Conservation (phyloP, 805 yeast species). For the Torulaspora maleeae region DNA sequence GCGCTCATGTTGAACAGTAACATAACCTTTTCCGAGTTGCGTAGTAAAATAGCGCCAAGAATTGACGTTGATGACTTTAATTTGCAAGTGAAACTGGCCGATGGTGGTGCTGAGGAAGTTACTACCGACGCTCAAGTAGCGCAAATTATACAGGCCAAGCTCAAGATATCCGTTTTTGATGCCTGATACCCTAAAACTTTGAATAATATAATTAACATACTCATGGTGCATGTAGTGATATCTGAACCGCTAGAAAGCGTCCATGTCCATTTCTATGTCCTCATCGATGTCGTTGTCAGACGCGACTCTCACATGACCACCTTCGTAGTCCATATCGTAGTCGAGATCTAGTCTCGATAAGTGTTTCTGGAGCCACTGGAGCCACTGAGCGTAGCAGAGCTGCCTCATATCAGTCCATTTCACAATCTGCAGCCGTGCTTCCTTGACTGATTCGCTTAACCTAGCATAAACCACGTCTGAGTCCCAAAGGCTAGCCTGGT, state of each 20-base stretch:
- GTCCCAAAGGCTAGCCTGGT: not conserved
- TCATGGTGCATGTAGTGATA: constrained; percentile 12
- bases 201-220: not conserved
- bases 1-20: constrained; percentile 55
- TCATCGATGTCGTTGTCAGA: constrained; percentile 14
- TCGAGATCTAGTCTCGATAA: constrained; percentile 1
- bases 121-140: constrained; percentile 34
- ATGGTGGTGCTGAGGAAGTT: constrained; percentile 35
- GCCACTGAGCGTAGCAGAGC: constrained; percentile 29
- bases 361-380: constrained; percentile 27
- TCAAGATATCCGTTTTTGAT: constrained; percentile 39
- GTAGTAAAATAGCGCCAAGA: constrained; percentile 48
- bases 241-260: constrained; percentile 5
- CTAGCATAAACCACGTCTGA: constrained; percentile 22
- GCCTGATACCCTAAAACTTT: constrained; percentile 14
- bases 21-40: constrained; percentile 46
- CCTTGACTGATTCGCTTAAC: constrained; percentile 25
- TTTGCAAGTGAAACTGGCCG: constrained; percentile 34
- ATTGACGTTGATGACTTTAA: constrained; percentile 40
- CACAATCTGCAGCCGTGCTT: constrained; percentile 28
- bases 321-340: constrained; percentile 7
- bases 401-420: constrained; percentile 26
- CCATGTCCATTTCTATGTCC: constrained; percentile 25
- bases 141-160: constrained; percentile 34
- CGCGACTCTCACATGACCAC: not conserved